Conservation (phyloP, 163 green algal genomes). For the Scenedesmus sp. region DNA sequence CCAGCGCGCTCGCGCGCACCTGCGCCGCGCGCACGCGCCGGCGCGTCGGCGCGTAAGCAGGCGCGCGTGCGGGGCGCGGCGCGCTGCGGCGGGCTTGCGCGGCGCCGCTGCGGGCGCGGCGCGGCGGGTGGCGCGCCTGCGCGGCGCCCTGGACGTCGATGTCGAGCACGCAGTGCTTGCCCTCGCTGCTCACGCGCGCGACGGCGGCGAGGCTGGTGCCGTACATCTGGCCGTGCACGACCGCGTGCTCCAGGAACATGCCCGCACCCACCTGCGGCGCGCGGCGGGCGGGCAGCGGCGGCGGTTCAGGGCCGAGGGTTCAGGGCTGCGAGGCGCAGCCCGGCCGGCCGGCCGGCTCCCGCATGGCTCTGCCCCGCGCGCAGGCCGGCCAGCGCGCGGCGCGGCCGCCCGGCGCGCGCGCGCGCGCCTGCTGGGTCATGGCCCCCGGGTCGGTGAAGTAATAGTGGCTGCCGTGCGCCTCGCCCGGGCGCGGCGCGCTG, state of each 20-base stretch:
- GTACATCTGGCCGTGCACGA: slow-evolving; percentile 97
- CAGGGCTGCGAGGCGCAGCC: too few relatives aligned
- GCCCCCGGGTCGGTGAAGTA: slow-evolving; percentile 80
- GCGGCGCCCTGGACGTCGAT: slow-evolving; percentile 91
- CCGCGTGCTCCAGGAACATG: slow-evolving; percentile 94
- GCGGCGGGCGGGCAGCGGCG: too few relatives aligned
- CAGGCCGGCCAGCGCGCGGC: too few relatives aligned
- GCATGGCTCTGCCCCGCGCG: too few relatives aligned
- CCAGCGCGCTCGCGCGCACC: slow-evolving; percentile 60
- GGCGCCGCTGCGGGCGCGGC: background rate
- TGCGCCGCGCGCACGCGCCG: slow-evolving; percentile 39
- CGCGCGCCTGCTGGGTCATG: slow-evolving; percentile 76
- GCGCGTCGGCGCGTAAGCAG: too few relatives aligned
- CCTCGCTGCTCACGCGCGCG: slow-evolving; percentile 63
- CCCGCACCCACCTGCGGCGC: slow-evolving; percentile 81
- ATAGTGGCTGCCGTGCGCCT: slow-evolving; percentile 91
- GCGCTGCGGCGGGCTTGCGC: too few relatives aligned
- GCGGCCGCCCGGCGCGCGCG: too few relatives aligned
- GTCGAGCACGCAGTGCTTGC: slow-evolving; percentile 92
- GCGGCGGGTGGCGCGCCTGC: slow-evolving; percentile 36
- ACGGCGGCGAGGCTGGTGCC: slow-evolving; percentile 88
- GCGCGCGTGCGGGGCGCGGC: too few relatives aligned
- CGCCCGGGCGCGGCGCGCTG: slow-evolving; percentile 48
- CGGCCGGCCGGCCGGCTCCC: too few relatives aligned
- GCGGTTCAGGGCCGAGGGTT: too few relatives aligned